Base-by-base conservation (phyloP, 2,329 filamentous ascomycete genomes). In the Aspergillus calidoustus region DNA sequence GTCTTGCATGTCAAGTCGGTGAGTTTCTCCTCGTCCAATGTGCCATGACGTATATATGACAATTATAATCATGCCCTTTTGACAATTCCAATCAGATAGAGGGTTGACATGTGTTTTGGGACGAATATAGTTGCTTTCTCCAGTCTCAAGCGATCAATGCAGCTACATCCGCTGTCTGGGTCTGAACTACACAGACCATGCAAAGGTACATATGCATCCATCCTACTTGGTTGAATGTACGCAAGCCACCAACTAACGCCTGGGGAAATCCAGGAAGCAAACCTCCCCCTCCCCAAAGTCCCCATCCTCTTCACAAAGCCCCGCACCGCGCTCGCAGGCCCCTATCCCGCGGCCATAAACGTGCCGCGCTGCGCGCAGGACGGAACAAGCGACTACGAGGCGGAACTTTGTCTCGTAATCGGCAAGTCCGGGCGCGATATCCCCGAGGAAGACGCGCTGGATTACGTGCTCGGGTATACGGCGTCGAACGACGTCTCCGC, bases 401-500 rank as follows among this genome's bases (percentile, higher is more conserved):
- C 69, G 5, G 73, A 81, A 66, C 68, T 81, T 9, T 71, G 69
- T 0, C 58, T 80, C 11, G 68, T 81, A 9, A 72, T 81, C 13
- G 67, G 66, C 53, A 77, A 76, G 64, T 63, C 71, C 4, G 76
- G 73, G 4, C 71, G 73, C n/a, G 75, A 81, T 62, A 76, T 81
- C 11, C 68, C 74, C 38, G 69, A 74, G 48, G 65, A 62, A 2
- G 66, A 76, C n/a, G 79, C 79, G 0, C 55, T 80, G 63, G 70
- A 75, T 44, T 76, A 80, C 65, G 76, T 81, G 1, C 66, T 79
- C 9, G 78, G 77, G 1, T 81, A 78, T 66, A 80, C 77, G 2
- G 69, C 68, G 5, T 68, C 71, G 54, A 80, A 81, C 63, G 78
- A 81, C 62, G 71, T 81, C 19, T 76, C 69, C 31, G 75, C 75